These are phyloP conservation scores for Pyrenochaeta sp. DNA, from an alignment of 2,329 filamentous ascomycete genomes.

Conservation along the genomic window DNA sequence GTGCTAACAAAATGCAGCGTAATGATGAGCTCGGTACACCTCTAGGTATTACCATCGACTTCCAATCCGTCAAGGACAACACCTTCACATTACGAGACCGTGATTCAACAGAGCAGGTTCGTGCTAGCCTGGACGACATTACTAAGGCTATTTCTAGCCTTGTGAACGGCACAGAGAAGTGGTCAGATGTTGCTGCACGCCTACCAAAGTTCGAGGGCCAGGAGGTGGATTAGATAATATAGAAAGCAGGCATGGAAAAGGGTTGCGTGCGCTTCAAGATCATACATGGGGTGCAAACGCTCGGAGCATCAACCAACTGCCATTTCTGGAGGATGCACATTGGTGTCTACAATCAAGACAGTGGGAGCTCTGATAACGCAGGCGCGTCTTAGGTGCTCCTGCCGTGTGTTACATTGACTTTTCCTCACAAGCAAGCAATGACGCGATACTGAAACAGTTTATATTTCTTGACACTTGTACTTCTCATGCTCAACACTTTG, in stretches of 20 bases:
- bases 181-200: conserved; percentile 76
- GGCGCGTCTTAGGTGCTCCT: not conserved
- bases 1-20: conserved; percentile 56
- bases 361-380: not conserved
- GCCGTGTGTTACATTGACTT: not conserved
- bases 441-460: not conserved
- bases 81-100: conserved; percentile 86
- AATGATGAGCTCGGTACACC: conserved; percentile 97
- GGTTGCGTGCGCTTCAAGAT: not conserved
- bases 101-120: conserved; percentile 90
- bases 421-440: not conserved
- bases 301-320: not conserved
- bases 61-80: conserved; percentile 89
- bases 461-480: conserved; percentile 1
- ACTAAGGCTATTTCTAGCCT: conserved; percentile 74
- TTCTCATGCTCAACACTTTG: not conserved
- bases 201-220: conserved; percentile 79
- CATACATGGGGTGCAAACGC: not conserved
- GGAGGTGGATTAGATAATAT: conserved; percentile 38
- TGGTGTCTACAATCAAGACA: not conserved
- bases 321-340: not conserved
- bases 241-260: not conserved
- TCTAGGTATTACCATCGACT: conserved; percentile 92
- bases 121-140: conserved; percentile 82
- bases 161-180: conserved; percentile 69